Percentiles rank a stretch among this genome's conserved stretches.
phyloP scores from a whole-genome alignment of 1,284 basidiomycete genomes.

The Sanghuangporus weigelae region DNA sequence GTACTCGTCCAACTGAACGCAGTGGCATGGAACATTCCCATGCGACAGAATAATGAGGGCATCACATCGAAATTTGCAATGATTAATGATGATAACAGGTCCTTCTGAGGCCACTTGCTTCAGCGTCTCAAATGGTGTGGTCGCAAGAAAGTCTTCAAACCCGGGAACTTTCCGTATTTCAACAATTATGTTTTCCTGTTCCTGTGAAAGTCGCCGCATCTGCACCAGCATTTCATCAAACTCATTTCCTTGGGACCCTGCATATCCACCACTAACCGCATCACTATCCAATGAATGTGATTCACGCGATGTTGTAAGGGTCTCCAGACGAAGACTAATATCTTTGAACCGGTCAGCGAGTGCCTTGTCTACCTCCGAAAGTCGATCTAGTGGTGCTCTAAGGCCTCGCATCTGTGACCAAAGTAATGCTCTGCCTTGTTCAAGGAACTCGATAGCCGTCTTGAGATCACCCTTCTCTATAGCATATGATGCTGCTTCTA shows the following conservation, averaged over 20 bases:
- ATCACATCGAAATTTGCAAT: slow-evolving; percentile 2
- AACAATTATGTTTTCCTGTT: background rate
- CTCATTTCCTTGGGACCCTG: background rate
- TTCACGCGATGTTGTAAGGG: background rate
- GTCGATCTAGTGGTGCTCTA: background rate
- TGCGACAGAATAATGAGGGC: background rate
- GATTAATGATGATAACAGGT: slow-evolving; percentile 7
- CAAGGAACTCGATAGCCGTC: background rate
- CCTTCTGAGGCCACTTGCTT: slow-evolving; percentile 10
- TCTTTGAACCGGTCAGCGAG: background rate
- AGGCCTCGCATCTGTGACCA: slow-evolving; percentile 6
- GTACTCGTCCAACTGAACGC: background rate
- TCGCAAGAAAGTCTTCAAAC: slow-evolving; percentile 7
- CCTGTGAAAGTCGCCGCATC: background rate
- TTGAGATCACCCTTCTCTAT: background rate
- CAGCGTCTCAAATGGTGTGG: slow-evolving; percentile 4
- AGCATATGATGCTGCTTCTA: background rate
- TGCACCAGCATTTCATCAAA: background rate
- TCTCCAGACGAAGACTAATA: background rate
- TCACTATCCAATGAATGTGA: background rate
- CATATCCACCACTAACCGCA: background rate
- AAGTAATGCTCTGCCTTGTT: slow-evolving; percentile 2
- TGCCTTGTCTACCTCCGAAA: background rate
- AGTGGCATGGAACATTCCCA: background rate
- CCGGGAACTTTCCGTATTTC: slow-evolving; percentile 11